phyloP scores from a whole-genome alignment of 345 rosid species.

The Dipteronia dyeriana region DNA sequence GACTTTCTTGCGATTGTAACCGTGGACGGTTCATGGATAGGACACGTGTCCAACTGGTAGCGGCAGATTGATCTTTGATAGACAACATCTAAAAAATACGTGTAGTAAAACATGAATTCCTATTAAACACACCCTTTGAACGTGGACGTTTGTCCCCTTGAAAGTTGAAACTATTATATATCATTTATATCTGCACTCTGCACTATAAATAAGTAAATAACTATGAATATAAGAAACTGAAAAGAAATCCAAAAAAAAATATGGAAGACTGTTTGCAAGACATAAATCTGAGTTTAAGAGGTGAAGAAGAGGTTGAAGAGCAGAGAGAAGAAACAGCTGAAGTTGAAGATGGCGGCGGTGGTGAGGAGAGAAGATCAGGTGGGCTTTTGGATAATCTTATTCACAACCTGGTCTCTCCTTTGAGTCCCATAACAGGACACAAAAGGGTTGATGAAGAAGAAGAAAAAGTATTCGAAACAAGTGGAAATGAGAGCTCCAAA shows the following conservation, averaged over 20 bases:
- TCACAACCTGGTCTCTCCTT: conserved; percentile 37
- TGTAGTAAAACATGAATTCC: conserved; percentile 19
- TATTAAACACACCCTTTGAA: neutral
- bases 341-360: conserved; percentile 14
- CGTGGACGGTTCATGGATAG: neutral
- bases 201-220: conserved; percentile 4
- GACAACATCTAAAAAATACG: conserved; percentile 28
- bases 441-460: conserved; percentile 1
- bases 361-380: conserved; percentile 21
- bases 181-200: too few species aligned
- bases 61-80: neutral
- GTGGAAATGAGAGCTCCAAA: conserved; percentile 5
- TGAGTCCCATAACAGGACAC: conserved; percentile 27
- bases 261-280: conserved; percentile 55
- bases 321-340: neutral
- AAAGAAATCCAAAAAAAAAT: neutral
- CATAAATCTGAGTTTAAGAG: conserved; percentile 10
- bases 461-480: conserved; percentile 11
- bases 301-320: neutral
- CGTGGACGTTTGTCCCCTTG: conserved; percentile 11
- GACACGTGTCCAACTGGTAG: neutral
- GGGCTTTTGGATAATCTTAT: conserved; percentile 36
- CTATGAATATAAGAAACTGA: too few species aligned
- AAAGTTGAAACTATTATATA: too few species aligned
- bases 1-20: too few species aligned